A percentile compares a stretch with the other conserved stretches of the same genome.
Conservation (phyloP, 1,284 basidiomycete genomes). For the Cystobasidium slooffiae region DNA sequence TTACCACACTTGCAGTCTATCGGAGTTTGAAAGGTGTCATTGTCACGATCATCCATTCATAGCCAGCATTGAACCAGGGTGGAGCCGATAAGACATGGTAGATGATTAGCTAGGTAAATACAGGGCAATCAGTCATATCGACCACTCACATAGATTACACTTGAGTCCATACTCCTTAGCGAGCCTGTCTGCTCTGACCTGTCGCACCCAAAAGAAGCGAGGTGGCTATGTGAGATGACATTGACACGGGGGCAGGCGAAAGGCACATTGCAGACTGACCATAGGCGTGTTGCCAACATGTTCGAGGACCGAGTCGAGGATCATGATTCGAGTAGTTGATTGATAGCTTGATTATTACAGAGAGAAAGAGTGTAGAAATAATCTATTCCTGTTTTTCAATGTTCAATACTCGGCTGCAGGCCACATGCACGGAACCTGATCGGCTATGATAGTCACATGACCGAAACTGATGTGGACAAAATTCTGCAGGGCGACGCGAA, state of each 20-base stretch:
- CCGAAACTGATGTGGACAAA: background rate
- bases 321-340: constrained; percentile 14
- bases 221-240: background rate
- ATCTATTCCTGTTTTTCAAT: background rate
- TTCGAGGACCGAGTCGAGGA: constrained; percentile 39
- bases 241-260: background rate
- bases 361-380: background rate
- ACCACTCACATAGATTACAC: constrained; percentile 82
- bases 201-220: background rate
- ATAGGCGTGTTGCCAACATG: constrained; percentile 85
- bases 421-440: background rate
- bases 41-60: background rate
- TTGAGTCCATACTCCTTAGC: constrained; percentile 74
- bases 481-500: background rate
- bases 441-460: constrained; percentile 1
- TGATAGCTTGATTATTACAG: background rate
- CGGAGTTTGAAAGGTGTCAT: background rate
- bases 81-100: background rate
- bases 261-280: constrained; percentile 61
- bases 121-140: background rate
- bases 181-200: constrained; percentile 65
- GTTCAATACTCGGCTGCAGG: background rate
- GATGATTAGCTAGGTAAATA: background rate
- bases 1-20: constrained; percentile 42
- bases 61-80: background rate